phyloP scores from a whole-genome alignment of 345 rosid genomes.

The Angophora floribunda region DNA sequence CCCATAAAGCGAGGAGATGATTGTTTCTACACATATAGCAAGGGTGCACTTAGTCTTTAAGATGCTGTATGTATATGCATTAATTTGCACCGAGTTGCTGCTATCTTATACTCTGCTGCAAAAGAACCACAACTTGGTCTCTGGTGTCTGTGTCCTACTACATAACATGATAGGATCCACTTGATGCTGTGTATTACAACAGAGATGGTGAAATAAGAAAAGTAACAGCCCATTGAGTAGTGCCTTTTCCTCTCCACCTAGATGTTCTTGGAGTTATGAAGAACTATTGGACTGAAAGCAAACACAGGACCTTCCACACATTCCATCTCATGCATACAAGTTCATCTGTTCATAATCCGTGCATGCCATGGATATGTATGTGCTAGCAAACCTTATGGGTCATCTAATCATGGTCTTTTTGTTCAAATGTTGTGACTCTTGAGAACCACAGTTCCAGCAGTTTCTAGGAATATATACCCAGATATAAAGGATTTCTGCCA shows the following conservation, averaged over 20 bases:
- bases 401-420: background rate
- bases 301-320: background rate
- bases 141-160: background rate
- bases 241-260: background rate
- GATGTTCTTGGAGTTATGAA: background rate
- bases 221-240: background rate
- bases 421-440: background rate
- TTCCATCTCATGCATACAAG: background rate
- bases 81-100: background rate
- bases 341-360: background rate
- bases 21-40: background rate
- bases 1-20: background rate
- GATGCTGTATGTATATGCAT: background rate
- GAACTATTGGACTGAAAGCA: background rate
- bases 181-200: background rate
- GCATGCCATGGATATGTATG: background rate
- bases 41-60: background rate
- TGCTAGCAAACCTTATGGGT: background rate
- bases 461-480: background rate
- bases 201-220: background rate
- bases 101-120: background rate
- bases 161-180: background rate
- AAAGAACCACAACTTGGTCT: background rate
- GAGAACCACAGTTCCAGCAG: background rate
- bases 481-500: background rate